Evolutionary conservation across 23 red algal genomes (phyloP).

Genomic region (Cyanidiococcus yangmingshanensis): DNA sequence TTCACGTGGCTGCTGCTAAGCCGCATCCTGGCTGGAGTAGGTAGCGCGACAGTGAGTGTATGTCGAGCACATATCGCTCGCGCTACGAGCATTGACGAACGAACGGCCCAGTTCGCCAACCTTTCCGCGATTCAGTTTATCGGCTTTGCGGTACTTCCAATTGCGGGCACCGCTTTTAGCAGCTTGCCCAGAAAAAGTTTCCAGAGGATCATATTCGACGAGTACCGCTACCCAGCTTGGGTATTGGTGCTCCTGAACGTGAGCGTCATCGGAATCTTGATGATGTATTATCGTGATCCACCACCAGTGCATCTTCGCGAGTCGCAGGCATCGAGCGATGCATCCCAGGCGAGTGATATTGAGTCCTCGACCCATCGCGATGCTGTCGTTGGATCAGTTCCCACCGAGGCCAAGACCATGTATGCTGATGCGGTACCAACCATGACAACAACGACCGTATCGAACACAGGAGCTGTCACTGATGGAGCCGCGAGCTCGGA

Average conservation of each 20-base stretch:
- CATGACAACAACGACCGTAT: too few species aligned
- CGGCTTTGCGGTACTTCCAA: slow-evolving; percentile 86
- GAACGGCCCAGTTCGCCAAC: slow-evolving; percentile 77
- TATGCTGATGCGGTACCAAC: background rate
- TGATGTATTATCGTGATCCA: slow-evolving; percentile 58
- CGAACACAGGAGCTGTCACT: background rate
- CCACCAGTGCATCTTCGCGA: background rate
- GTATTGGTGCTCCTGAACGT: slow-evolving; percentile 42
- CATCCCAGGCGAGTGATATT: background rate
- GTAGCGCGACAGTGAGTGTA: slow-evolving; percentile 75
- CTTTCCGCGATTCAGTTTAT: slow-evolving; percentile 84
- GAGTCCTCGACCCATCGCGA: background rate
- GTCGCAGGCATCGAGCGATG: background rate
- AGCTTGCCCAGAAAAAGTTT: slow-evolving; percentile 31
- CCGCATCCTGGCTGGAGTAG: slow-evolving; percentile 75
- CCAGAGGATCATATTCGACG: slow-evolving; percentile 30
- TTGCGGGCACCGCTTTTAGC: slow-evolving; percentile 48
- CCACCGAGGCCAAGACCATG: background rate
- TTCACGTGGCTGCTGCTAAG: slow-evolving; percentile 40
- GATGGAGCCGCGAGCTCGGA: background rate
- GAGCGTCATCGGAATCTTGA: slow-evolving; percentile 24
- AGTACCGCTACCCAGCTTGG: slow-evolving; percentile 65
- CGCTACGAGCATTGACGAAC: slow-evolving; percentile 25
- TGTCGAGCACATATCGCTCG: slow-evolving; percentile 73
- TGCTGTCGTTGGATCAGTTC: background rate